These are phyloP conservation scores for Apiospora koreana DNA, from an alignment of 2,329 filamentous ascomycete genomes.

Conservation along the genomic window DNA sequence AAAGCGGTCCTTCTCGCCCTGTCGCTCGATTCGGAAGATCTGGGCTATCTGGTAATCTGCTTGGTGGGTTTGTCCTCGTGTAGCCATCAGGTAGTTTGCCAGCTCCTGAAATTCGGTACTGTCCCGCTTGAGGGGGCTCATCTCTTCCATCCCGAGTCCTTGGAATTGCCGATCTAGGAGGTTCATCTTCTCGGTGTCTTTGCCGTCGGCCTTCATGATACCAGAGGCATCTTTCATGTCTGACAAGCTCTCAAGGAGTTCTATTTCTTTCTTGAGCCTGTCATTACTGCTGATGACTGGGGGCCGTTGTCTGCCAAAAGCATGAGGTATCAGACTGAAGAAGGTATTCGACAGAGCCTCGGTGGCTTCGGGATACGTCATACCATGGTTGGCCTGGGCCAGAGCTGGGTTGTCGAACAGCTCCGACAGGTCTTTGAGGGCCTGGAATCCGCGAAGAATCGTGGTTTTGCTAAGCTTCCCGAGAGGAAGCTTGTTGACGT, in stretches of 20 bases:
- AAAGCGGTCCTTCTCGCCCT: constrained; percentile 72
- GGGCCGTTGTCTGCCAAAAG: constrained; percentile 68
- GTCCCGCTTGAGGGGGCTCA: constrained; percentile 64
- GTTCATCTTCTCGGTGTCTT: constrained; percentile 55
- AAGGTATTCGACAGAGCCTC: constrained; percentile 74
- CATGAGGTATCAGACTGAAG: constrained; percentile 80
- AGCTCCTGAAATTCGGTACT: constrained; percentile 67
- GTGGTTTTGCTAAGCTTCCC: constrained; percentile 83
- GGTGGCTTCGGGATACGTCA: constrained; percentile 41
- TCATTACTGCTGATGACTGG: constrained; percentile 61
- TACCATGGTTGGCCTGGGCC: constrained; percentile 45
- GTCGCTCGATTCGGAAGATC: constrained; percentile 81
- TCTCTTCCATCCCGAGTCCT: constrained; percentile 72
- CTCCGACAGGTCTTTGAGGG: constrained; percentile 73
- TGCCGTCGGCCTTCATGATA: constrained; percentile 69
- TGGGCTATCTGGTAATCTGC: constrained; percentile 63
- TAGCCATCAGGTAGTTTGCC: constrained; percentile 65
- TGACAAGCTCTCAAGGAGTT: constrained; percentile 76
- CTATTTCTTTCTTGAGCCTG: constrained; percentile 73
- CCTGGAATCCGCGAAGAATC: constrained; percentile 72
- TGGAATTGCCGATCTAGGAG: constrained; percentile 72
- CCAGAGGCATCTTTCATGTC: constrained; percentile 83
- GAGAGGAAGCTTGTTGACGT: constrained; percentile 75
- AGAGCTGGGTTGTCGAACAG: constrained; percentile 58
- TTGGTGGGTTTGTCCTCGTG: constrained; percentile 67